A percentile compares a stretch with the other conserved stretches of the same genome.
phyloP scores from a whole-genome alignment of 2,329 filamentous ascomycete species.

The Xylariaceae sp. region DNA sequence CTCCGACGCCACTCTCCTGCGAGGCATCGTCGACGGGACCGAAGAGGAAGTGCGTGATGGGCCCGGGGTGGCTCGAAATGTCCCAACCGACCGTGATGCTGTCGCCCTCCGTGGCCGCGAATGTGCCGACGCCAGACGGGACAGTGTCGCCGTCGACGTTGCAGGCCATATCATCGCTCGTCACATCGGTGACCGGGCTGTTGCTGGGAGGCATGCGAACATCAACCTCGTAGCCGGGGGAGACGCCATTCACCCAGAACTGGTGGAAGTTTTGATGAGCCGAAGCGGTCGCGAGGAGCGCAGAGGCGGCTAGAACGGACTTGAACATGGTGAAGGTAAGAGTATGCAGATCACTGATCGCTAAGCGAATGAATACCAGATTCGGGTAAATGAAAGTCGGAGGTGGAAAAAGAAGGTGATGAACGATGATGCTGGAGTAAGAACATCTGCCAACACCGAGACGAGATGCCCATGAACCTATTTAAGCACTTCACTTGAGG shows the following conservation, averaged over 20 bases:
- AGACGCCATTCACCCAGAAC: constrained; percentile 32
- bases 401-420: too few species aligned
- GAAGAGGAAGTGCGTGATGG: constrained; percentile 25
- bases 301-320: too few species aligned
- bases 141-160: constrained; percentile 17
- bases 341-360: too few species aligned
- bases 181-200: constrained; percentile 18
- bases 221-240: constrained; percentile 26
- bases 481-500: too few species aligned
- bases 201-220: constrained; percentile 22
- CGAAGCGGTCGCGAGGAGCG: constrained; percentile 19
- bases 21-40: constrained; percentile 53
- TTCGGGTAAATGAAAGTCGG: too few species aligned
- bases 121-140: constrained; percentile 22
- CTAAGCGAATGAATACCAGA: too few species aligned
- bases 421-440: too few species aligned
- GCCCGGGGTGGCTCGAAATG: constrained; percentile 28
- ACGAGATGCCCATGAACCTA: too few species aligned
- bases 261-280: constrained; percentile 34
- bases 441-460: too few species aligned
- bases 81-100: constrained; percentile 30
- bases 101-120: constrained; percentile 24
- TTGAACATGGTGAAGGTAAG: too few species aligned
- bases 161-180: constrained; percentile 19
- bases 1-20: constrained; percentile 47